Percentiles rank a stretch among this genome's conserved stretches.
These are phyloP conservation scores for Melanomma pulvis-pyrius DNA, from an alignment of 495 filamentous ascomycete genomes.

Conservation along the genomic window DNA sequence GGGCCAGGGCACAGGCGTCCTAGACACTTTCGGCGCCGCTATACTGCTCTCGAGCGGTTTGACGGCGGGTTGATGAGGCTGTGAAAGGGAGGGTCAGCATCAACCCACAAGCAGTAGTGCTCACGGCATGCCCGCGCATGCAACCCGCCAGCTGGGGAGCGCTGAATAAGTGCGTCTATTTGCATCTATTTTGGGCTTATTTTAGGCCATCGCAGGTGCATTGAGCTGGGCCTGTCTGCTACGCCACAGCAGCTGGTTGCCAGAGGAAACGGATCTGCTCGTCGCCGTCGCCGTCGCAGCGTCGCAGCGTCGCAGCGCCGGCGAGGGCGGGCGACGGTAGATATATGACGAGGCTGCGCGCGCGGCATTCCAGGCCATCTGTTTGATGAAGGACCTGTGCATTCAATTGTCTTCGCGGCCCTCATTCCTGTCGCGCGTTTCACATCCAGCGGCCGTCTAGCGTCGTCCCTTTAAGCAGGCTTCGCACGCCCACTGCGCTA, in stretches of 20 bases:
- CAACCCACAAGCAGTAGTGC: background rate
- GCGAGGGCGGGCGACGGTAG: background rate
- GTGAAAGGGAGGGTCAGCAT: background rate
- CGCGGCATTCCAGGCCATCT: background rate
- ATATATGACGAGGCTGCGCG: background rate
- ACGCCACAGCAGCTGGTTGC: conserved; percentile 1
- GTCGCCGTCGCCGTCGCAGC: background rate
- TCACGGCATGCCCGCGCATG: conserved; percentile 27
- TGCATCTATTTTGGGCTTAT: background rate
- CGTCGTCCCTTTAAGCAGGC: background rate
- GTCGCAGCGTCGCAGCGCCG: background rate
- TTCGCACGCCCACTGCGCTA: too few species aligned
- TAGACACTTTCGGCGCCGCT: background rate
- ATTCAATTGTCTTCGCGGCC: background rate
- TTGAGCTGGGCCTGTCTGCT: background rate
- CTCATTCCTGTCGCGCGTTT: background rate
- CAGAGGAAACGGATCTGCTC: background rate
- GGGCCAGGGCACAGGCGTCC: background rate
- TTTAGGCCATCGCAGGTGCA: background rate
- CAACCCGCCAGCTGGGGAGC: conserved; percentile 4
- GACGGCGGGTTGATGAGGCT: conserved; percentile 15
- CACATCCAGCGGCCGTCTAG: background rate
- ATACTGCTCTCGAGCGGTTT: background rate
- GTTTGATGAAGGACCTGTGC: conserved; percentile 6
- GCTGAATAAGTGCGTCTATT: conserved; percentile 35